phyloP scores from a whole-genome alignment of 2,329 filamentous ascomycete species.

The Ceratocystis cacaofunesta region DNA sequence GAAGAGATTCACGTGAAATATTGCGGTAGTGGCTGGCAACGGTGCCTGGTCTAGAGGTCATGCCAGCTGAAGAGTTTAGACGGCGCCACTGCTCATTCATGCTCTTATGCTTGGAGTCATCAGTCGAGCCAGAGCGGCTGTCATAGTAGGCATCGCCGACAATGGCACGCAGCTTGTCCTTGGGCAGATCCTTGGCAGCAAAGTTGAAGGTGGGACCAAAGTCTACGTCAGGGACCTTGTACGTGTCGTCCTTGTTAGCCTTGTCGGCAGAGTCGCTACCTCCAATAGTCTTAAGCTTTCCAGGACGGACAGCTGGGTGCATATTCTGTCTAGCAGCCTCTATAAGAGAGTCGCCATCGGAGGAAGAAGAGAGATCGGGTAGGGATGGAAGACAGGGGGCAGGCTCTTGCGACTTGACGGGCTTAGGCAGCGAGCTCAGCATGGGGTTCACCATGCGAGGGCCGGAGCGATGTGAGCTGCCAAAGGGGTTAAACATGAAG shows the following conservation, averaged over 20 bases:
- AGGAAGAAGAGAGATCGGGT: slow-evolving; percentile 9
- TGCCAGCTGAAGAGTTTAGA: slow-evolving; percentile 7
- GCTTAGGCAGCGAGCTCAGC: slow-evolving; percentile 7
- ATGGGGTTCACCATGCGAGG: slow-evolving; percentile 15
- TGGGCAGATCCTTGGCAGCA: slow-evolving; percentile 19
- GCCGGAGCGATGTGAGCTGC: slow-evolving; percentile 12
- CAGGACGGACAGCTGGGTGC: slow-evolving; percentile 23
- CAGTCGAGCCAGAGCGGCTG: background rate
- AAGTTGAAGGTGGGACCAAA: slow-evolving; percentile 76
- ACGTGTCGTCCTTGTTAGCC: slow-evolving; percentile 21
- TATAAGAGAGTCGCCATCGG: slow-evolving; percentile 7
- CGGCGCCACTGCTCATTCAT: slow-evolving; percentile 17
- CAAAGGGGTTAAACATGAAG: slow-evolving; percentile 11
- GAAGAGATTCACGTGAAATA: slow-evolving; percentile 10
- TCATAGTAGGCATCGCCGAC: slow-evolving; percentile 1
- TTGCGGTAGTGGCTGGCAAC: slow-evolving; percentile 13
- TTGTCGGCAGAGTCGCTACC: slow-evolving; percentile 22
- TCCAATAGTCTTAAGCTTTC: slow-evolving; percentile 66
- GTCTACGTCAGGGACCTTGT: slow-evolving; percentile 58
- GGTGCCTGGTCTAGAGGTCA: slow-evolving; percentile 6
- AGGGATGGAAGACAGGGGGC: slow-evolving; percentile 7
- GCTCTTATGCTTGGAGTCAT: slow-evolving; percentile 3
- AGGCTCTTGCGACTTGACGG: background rate
- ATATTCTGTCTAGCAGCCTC: slow-evolving; percentile 39
- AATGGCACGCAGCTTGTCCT: slow-evolving; percentile 14